Base-by-base conservation (phyloP, 2,329 filamentous ascomycete genomes). In the Alternaria atra region DNA sequence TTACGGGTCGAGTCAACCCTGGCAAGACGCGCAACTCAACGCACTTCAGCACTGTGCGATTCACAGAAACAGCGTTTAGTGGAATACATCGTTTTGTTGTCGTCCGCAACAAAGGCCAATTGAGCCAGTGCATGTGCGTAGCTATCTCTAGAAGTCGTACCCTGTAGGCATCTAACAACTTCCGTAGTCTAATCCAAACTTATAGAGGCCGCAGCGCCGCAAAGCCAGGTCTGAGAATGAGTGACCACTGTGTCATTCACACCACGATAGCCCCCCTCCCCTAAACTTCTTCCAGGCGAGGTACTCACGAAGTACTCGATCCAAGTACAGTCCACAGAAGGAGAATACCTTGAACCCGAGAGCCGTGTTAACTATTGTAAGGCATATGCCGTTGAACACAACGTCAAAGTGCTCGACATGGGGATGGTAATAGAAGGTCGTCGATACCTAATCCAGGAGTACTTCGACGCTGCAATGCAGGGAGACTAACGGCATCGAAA, bases 241-340 rank as follows among this genome's bases (percentile, higher is more conserved):
- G 52, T 2, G 60, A 72, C 37, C 71, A 73, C 37, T 61, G 59
- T 13, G 62, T 73, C 34, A 68, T 73, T 15, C 64, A 71, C 39
- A 72, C 69, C 25, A 40, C 35, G 7, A 8, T 68, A 73, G 9
- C 12, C 1, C 46, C 2, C 27, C 62, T 9, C 46, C 2, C 27
- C 62, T 9, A 9, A 40, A 2, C 29, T 8, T 6, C 46, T 48
- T 34, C n/a, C 29, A 23, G 46, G 29, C 6, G 46, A 48, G 13
- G n/a, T 7, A 20, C 3, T 48, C 2, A 48, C 46, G n/a, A 48
- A 48, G 23, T 48, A 32, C 29, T 23, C 46, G 2, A 48, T 34
- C 5, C 29, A 15, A 32, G 46, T 48, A 5, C n/a, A 15, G 23
- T 20, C 46, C 2, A 48, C 46, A 2, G 29, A 34, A 34, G 30